Conservation (phyloP, 148 eudicot genomes). For the Spergularia marina region DNA sequence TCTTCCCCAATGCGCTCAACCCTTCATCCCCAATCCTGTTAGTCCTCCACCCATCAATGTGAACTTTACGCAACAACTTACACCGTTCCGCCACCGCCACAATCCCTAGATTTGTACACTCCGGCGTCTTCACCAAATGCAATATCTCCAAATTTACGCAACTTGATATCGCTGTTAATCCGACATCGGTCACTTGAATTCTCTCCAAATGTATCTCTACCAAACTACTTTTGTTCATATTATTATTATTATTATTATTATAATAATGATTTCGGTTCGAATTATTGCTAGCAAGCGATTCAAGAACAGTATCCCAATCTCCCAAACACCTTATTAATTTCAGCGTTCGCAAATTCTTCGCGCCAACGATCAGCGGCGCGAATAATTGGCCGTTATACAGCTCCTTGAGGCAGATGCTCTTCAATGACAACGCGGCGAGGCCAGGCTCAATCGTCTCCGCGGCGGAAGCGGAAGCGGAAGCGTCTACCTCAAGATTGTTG, state of each 20-base stretch:
- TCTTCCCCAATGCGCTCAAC: constrained; percentile 52
- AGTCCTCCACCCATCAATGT: constrained; percentile 89
- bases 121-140: constrained; percentile 70
- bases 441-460: constrained; percentile 48
- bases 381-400: constrained; percentile 69
- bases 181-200: constrained; percentile 71
- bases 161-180: constrained; percentile 46
- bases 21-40: constrained; percentile 78
- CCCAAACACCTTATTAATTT: constrained; percentile 63
- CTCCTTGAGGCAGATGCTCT: constrained; percentile 61
- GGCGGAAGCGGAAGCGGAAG: not conserved
- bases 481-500: not conserved
- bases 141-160: constrained; percentile 54
- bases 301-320: constrained; percentile 69
- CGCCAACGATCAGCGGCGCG: constrained; percentile 54
- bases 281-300: constrained; percentile 30
- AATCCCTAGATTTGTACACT: constrained; percentile 61
- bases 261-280: not conserved
- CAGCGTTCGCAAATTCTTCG: constrained; percentile 52
- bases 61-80: constrained; percentile 69
- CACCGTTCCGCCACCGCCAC: constrained; percentile 53
- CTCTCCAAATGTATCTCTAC: constrained; percentile 69
- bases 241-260: not conserved
- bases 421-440: constrained; percentile 38
- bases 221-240: constrained; percentile 31